Evolutionary conservation across 768 basidiomycete genomes (phyloP), one percentile per base, ranked within the genome.

Genomic region (Gyrodon lividus): DNA sequence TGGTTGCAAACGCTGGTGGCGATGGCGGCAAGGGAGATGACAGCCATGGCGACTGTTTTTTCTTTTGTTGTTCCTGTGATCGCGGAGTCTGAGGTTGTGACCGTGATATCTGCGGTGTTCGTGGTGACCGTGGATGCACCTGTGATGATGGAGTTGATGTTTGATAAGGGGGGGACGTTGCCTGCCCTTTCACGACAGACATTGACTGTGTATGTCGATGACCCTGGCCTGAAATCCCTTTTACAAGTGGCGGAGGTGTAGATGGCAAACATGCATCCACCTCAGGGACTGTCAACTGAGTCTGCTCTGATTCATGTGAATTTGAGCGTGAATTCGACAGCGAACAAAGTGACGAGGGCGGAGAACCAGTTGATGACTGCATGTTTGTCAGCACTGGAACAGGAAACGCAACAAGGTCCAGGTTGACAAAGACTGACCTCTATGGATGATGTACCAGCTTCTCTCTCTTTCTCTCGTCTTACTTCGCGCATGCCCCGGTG

Each of bases 1-100:
- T 66, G 31, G 70, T 52, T 8, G 67, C 60, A 35, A 57, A 61
- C 33, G 57, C 28, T 19, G 68, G 58, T 31, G 68, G 67, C 6
- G 64, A 68, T 34, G 68, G 61, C 42, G 68, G 66, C 22, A 66
- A 50, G 0, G 63, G 64, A n/a, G 66, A 48, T 43, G 59, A 66
- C 42, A 50, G 33, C 66, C 66, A 70, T 16, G 68, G 61, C 20
- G 66, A 67, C 7, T 53, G 51, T 30, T 50, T 56, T 26, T 48
- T 39, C 0, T 37, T 49, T 9, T 54, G 59, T 47, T 56, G 60
- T 20, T 58, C 56, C 17, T 47, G 52, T 0, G 50, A 57, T 17
- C 47, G 49, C 31, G 68, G 66, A 14, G 67, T 61, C 9, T 43
- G 59, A 22, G 63, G 59, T 16, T 48, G 59, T 12, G 66, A 56